phyloP scores from a whole-genome alignment of 108 stramenopile genomes.

The Aurantiochytrium sp. region DNA sequence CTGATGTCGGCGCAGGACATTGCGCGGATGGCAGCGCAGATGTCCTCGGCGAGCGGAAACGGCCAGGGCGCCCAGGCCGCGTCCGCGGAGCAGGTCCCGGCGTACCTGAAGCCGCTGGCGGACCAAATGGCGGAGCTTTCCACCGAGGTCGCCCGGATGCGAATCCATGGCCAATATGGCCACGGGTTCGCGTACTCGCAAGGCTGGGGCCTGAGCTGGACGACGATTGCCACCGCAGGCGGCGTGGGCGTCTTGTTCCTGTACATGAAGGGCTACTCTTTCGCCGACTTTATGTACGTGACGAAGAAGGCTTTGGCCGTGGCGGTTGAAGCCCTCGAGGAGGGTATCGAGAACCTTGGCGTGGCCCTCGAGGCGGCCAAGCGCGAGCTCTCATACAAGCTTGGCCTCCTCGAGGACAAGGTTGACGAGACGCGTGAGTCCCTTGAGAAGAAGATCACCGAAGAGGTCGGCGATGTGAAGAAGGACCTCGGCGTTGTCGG shows the following conservation, averaged over 20 bases:
- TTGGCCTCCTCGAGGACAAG: constrained; percentile 6
- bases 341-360: constrained; percentile 7
- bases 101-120: neutral
- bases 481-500: neutral
- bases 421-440: neutral
- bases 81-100: neutral
- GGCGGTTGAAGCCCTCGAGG: constrained; percentile 5
- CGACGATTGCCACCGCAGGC: neutral
- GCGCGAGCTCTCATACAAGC: constrained; percentile 13
- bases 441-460: neutral
- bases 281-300: constrained; percentile 19
- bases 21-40: neutral
- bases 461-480: constrained; percentile 12
- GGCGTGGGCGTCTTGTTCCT: neutral
- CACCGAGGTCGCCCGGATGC: neutral
- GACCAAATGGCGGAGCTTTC: neutral
- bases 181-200: constrained; percentile 5
- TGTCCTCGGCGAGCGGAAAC: neutral
- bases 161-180: constrained; percentile 9
- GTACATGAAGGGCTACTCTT: constrained; percentile 13
- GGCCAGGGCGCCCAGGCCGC: neutral
- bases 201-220: constrained; percentile 10
- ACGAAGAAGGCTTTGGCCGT: constrained; percentile 10
- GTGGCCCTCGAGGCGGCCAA: neutral
- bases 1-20: neutral